Conservation (phyloP, 2,329 filamentous ascomycete species). For the Volutella citrinella region DNA sequence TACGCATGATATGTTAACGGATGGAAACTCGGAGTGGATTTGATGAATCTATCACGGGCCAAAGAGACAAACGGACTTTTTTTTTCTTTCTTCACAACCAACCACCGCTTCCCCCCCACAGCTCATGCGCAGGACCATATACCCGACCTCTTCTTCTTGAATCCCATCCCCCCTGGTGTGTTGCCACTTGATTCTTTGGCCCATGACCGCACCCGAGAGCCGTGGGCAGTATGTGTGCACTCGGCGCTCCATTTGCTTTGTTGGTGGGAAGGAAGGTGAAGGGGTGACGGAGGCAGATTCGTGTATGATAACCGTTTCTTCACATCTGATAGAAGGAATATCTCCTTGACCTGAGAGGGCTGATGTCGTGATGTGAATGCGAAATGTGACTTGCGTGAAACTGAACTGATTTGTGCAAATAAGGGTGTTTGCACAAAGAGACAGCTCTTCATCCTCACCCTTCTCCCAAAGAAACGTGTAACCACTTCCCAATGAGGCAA, state of each 20-base stretch:
- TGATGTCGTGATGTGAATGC: too few relatives aligned
- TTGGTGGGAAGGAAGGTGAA: conserved; percentile 1
- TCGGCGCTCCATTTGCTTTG: conserved; percentile 4
- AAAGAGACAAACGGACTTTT: conserved; percentile 25
- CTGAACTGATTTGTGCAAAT: too few relatives aligned
- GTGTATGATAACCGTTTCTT: conserved; percentile 13
- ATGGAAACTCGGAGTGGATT: conserved; percentile 22
- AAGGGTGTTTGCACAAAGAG: too few relatives aligned
- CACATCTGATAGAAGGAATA: conserved; percentile 7
- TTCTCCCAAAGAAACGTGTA: too few relatives aligned
- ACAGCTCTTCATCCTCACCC: too few relatives aligned
- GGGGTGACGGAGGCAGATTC: conserved; percentile 2
- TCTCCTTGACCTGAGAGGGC: conserved; percentile 7
- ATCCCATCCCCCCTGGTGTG: neutral
- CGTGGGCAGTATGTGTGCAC: too few relatives aligned
- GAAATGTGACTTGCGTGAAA: too few relatives aligned
- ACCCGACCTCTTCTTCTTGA: conserved; percentile 1
- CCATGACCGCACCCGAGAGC: too few relatives aligned
- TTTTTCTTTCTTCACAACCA: conserved; percentile 4
- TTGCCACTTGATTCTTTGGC: too few relatives aligned
- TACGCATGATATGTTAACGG: conserved; percentile 22
- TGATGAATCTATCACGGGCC: conserved; percentile 25
- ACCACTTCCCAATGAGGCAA: too few relatives aligned
- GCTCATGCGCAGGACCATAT: conserved; percentile 11
- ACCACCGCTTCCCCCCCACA: too few relatives aligned